phyloP scores from a whole-genome alignment of 305 asterid genomes.

The Fraxinus sp. region DNA sequence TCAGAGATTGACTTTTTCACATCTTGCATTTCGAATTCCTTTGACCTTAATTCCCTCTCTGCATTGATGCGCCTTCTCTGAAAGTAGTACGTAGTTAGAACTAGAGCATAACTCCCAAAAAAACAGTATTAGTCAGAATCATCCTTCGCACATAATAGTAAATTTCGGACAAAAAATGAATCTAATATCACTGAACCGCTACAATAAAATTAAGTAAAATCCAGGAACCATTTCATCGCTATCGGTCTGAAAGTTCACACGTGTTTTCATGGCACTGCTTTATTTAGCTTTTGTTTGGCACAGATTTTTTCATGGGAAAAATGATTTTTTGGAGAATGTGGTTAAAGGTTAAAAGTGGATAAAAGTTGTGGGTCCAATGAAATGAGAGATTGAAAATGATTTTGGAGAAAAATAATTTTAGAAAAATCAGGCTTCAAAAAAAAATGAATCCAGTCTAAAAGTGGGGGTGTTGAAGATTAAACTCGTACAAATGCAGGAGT shows the following conservation, averaged over 20 bases:
- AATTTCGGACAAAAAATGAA: not conserved
- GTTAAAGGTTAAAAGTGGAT: not conserved
- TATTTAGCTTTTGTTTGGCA: not conserved
- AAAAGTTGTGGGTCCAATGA: not conserved
- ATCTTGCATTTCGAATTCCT: slow-evolving; percentile 59
- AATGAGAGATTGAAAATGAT: not conserved
- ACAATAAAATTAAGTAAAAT: not conserved
- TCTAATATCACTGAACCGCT: too few species aligned
- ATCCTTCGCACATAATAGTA: not conserved
- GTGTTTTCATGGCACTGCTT: not conserved
- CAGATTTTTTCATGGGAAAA: not conserved
- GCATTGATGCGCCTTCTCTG: slow-evolving; percentile 54
- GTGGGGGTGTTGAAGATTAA: not conserved
- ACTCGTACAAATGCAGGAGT: not conserved
- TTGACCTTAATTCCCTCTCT: slow-evolving; percentile 53
- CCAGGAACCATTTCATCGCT: slow-evolving; percentile 16
- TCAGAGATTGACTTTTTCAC: slow-evolving; percentile 48
- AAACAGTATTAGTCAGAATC: not conserved
- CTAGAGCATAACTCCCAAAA: not conserved
- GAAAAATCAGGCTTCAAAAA: not conserved
- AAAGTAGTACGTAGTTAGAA: slow-evolving; percentile 13
- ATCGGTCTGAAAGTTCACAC: slow-evolving; percentile 5
- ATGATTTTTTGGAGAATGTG: not conserved
- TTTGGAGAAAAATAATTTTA: not conserved
- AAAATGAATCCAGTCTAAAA: not conserved